Conservation (phyloP, 1,139 yeast species). For the Pichia kudriavzevii region DNA sequence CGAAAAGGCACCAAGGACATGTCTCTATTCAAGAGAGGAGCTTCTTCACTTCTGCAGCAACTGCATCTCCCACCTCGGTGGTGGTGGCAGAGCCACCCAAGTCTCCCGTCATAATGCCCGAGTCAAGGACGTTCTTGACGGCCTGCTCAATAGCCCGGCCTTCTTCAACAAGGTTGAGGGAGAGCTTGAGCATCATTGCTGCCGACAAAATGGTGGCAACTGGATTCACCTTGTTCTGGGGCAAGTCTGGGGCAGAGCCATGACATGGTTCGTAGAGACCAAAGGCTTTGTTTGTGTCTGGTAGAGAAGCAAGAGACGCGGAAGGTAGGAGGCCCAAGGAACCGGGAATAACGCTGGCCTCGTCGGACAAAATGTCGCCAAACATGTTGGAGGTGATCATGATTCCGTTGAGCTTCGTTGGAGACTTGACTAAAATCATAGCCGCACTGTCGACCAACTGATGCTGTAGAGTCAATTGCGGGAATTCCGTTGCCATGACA, state of each 20-base stretch:
- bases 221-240: constrained; percentile 84
- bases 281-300: constrained; percentile 87
- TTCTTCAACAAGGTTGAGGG: constrained; percentile 72
- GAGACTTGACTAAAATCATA: constrained; percentile 88
- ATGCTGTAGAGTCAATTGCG: constrained; percentile 76
- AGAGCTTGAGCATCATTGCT: constrained; percentile 93
- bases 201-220: constrained; percentile 90
- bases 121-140: constrained; percentile 71
- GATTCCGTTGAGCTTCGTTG: constrained; percentile 85
- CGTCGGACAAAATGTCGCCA: constrained; percentile 96
- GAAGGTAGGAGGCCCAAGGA: constrained; percentile 92
- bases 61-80: constrained; percentile 87
- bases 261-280: constrained; percentile 98
- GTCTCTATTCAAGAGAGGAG: constrained; percentile 39
- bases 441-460: constrained; percentile 98
- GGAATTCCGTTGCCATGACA: constrained; percentile 81
- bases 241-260: constrained; percentile 96
- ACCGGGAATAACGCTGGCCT: constrained; percentile 96
- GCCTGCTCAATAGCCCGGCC: constrained; percentile 89
- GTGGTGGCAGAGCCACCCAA: constrained; percentile 76
- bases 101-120: constrained; percentile 86
- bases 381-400: constrained; percentile 93
- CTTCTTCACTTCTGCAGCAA: constrained; percentile 63
- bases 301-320: constrained; percentile 91
- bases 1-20: too few species aligned